Evolutionary conservation across 495 filamentous ascomycete species (phyloP).

Genomic region (Hypoxylon intermedium): DNA sequence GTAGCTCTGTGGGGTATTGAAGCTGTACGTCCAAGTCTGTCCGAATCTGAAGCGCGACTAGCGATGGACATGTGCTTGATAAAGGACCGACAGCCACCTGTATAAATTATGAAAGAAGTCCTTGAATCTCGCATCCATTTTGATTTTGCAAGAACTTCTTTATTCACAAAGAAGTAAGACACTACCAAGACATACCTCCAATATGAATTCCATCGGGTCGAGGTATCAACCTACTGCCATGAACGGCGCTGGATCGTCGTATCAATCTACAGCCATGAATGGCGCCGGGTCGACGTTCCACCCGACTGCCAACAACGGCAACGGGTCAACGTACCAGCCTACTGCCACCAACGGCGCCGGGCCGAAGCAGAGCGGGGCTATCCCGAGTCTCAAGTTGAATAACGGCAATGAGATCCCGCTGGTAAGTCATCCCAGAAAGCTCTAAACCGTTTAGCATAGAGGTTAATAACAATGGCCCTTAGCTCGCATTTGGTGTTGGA

Average conservation of each 20-base stretch:
- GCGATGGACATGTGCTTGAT: conserved; percentile 9
- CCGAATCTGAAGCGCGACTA: neutral
- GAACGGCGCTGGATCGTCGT: conserved; percentile 35
- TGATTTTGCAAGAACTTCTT: neutral
- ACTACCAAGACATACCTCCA: conserved; percentile 10
- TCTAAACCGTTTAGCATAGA: neutral
- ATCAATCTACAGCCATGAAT: too few species aligned
- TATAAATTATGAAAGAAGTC: neutral
- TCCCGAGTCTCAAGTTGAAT: conserved; percentile 65
- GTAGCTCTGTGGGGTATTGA: neutral
- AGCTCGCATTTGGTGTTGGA: conserved; percentile 77
- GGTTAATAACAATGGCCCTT: conserved; percentile 15
- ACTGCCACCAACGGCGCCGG: conserved; percentile 30
- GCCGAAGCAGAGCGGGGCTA: conserved; percentile 46
- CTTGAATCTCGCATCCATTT: conserved; percentile 9
- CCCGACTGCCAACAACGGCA: too few species aligned
- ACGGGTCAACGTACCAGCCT: conserved; percentile 39
- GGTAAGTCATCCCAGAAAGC: conserved; percentile 52
- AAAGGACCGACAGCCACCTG: conserved; percentile 14
- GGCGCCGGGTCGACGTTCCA: too few species aligned
- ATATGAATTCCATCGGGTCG: conserved; percentile 48
- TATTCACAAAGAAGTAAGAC: neutral
- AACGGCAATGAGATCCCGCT: conserved; percentile 78
- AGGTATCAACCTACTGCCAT: conserved; percentile 37
- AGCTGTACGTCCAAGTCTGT: neutral